Base-by-base conservation (phyloP, 106 monocot species). In the Agapanthus africanus region DNA sequence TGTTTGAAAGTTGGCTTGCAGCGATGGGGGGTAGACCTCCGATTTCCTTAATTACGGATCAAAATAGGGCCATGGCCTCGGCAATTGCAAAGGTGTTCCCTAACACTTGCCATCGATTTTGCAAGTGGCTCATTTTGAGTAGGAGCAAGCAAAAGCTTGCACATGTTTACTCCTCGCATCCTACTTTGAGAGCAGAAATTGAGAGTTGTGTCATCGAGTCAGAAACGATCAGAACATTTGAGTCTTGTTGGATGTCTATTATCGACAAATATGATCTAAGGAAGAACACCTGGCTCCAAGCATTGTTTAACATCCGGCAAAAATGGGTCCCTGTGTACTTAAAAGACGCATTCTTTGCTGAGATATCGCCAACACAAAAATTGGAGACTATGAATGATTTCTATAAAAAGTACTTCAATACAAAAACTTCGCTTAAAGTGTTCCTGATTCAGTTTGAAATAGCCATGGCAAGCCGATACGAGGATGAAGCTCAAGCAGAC, bases 371-470 rank as follows among this genome's bases (percentile, higher is more conserved):
- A 54, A 66, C 73, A 21, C 85, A 84, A 41, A 95, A 91, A 63
- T 74, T 91, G 60, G 95, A 95, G 65, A 95, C 91, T 8, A 84
- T 91, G 79, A 95, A 91, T 46, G 95, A 95, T 59, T 84, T 95
- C 34, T 95, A 95, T 40, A 95, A 95, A 80, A 88, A 86, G 37
- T 80, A 91, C 59, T 95, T 95, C 71, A 95, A 86, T 68, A 85
- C 95, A 3, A 95, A 82, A 66, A 91, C 88, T 37, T 91, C 95
- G 13, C 31, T 95, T 32, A 88, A 88, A 74, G 91, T 95, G 16
- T 86, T 95, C 59, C 85, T 95, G 22, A 80, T 83, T 39, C 91
- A 95, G 69, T 95, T 95, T 76, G 91, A 95, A 32, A 71, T 91
- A 64, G 80, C 81, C 59, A 84, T 95, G 95, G 80, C 70, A 18